Conservation (phyloP, 768 basidiomycete genomes). For the Harrya chromipes region DNA sequence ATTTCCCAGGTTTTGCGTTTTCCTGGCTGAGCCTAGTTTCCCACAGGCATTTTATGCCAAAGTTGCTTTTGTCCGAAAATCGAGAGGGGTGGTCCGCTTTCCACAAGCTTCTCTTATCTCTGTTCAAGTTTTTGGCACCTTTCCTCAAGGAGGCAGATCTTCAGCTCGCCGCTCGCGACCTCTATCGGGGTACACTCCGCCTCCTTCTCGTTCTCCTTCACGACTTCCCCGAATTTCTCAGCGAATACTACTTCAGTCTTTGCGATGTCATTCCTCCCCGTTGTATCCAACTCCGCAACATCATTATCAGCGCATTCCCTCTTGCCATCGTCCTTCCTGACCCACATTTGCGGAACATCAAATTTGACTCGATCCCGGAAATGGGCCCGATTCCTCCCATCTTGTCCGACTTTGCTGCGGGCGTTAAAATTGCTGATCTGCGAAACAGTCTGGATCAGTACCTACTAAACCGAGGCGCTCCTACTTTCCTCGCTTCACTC, state of each 20-base stretch:
- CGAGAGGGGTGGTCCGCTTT: constrained; percentile 97
- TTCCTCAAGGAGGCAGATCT: constrained; percentile 85
- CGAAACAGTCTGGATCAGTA: constrained; percentile 80
- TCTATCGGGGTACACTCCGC: constrained; percentile 88
- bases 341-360: constrained; percentile 72
- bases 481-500: constrained; percentile 70
- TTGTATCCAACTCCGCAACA: constrained; percentile 95
- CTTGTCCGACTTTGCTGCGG: constrained; percentile 85
- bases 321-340: constrained; percentile 77
- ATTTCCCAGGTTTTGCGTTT: constrained; percentile 97
- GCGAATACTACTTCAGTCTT: constrained; percentile 94
- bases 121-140: constrained; percentile 92
- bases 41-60: constrained; percentile 96
- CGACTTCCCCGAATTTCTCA: constrained; percentile 98
- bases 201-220: constrained; percentile 93
- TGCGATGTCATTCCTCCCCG: constrained; percentile 90
- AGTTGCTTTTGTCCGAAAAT: constrained; percentile 81
- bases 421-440: constrained; percentile 78
- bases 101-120: constrained; percentile 88
- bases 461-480: constrained; percentile 70
- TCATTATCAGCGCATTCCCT: constrained; percentile 95
- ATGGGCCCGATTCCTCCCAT: constrained; percentile 92
- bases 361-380: constrained; percentile 76
- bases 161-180: constrained; percentile 73
- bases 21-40: constrained; percentile 98